Evolutionary conservation across 192 early-diverging fungal species (phyloP).

Genomic region (Paraglomus brasilianum): DNA sequence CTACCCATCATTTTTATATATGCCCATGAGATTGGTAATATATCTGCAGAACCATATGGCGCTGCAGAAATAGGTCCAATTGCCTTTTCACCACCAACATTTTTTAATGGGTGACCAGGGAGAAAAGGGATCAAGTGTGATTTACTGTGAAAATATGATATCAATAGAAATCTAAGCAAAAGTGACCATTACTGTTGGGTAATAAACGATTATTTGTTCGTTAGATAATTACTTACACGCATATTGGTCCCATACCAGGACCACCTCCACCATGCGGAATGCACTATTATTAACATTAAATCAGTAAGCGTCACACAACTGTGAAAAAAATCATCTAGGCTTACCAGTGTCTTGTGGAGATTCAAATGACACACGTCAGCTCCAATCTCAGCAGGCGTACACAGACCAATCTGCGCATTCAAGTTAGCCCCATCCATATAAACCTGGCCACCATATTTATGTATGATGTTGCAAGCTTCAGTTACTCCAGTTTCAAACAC

Average conservation of each 20-base stretch:
- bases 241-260: slow-evolving; percentile 97
- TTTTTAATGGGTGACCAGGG: slow-evolving; percentile 87
- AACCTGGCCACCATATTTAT: slow-evolving; percentile 93
- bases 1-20: slow-evolving; percentile 97
- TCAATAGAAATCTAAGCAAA: background rate
- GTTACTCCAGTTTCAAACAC: slow-evolving; percentile 92
- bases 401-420: slow-evolving; percentile 85
- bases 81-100: slow-evolving; percentile 67
- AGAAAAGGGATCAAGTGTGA: slow-evolving; percentile 88
- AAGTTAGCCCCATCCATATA: slow-evolving; percentile 98
- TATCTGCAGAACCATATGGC: slow-evolving; percentile 93
- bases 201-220: background rate
- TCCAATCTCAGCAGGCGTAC: slow-evolving; percentile 90
- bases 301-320: no score
- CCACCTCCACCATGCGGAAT: slow-evolving; percentile 99
- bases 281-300: slow-evolving; percentile 40
- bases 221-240: slow-evolving; percentile 61
- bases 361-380: slow-evolving; percentile 99
- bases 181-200: no score
- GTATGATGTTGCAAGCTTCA: slow-evolving; percentile 89
- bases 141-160: slow-evolving; percentile 52
- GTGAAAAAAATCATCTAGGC: background rate
- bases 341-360: slow-evolving; percentile 94
- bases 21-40: slow-evolving; percentile 98
- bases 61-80: slow-evolving; percentile 96